phyloP scores from a whole-genome alignment of 1,284 basidiomycete genomes.

The Naganishia albida region DNA sequence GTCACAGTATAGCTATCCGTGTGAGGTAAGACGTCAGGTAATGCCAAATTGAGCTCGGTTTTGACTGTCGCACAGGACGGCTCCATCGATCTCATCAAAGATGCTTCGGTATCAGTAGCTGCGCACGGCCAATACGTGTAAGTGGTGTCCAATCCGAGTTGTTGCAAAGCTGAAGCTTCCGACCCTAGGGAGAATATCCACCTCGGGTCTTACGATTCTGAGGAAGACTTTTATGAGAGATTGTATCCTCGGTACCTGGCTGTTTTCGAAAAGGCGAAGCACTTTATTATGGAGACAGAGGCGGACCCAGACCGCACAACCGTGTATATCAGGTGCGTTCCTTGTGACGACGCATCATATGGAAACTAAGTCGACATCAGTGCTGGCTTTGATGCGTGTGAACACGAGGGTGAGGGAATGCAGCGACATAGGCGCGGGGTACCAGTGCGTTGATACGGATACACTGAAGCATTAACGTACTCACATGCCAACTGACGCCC shows the following conservation, averaged over 20 bases:
- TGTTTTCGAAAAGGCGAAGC: constrained; percentile 70
- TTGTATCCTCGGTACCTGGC: constrained; percentile 73
- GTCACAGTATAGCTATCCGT: constrained; percentile 73
- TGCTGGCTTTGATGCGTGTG: constrained; percentile 86
- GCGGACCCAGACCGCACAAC: constrained; percentile 70
- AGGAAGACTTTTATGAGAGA: constrained; percentile 73
- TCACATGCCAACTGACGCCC: background rate
- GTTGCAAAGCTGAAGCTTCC: constrained; percentile 2
- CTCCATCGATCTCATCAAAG: constrained; percentile 72
- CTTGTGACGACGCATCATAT: background rate
- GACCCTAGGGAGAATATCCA: constrained; percentile 75
- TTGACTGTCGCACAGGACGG: constrained; percentile 65
- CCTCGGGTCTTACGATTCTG: constrained; percentile 71
- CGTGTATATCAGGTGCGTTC: constrained; percentile 76
- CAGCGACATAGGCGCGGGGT: constrained; percentile 88
- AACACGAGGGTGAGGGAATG: constrained; percentile 90
- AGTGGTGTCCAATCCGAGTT: constrained; percentile 11
- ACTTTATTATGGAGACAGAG: constrained; percentile 70
- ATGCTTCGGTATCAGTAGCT: constrained; percentile 78
- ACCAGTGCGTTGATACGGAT: constrained; percentile 56
- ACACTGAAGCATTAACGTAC: background rate
- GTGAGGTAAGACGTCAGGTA: constrained; percentile 65
- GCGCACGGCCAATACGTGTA: constrained; percentile 83
- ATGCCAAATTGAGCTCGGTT: too few species aligned
- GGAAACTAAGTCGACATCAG: constrained; percentile 59